Percentiles rank a stretch among this genome's conserved stretches.
Evolutionary conservation across 139 green algal species (phyloP).

Genomic region (Coccomyxa sp.): DNA sequence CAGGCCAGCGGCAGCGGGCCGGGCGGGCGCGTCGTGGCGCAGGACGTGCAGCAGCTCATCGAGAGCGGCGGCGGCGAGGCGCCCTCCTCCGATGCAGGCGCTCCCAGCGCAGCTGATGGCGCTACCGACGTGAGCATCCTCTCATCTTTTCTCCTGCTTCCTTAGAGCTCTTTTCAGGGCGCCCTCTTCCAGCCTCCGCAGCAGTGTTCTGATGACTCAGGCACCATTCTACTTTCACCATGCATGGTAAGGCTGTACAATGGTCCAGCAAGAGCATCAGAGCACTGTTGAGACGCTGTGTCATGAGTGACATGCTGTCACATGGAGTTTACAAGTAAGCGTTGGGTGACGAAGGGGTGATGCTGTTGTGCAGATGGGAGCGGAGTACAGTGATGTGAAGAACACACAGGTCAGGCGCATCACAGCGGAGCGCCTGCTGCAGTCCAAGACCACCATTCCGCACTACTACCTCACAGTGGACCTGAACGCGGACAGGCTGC

Average conservation of each 20-base stretch:
- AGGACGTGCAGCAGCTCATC: slow-evolving; percentile 67
- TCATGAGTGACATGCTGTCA: too few relatives aligned
- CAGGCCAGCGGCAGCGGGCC: slow-evolving; percentile 58
- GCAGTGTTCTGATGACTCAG: too few relatives aligned
- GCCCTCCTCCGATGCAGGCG: neutral
- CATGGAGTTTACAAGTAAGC: too few relatives aligned
- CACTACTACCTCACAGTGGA: slow-evolving; percentile 97
- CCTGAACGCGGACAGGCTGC: slow-evolving; percentile 56
- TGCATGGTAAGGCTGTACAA: too few relatives aligned
- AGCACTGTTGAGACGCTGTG: neutral
- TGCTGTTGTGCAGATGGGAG: slow-evolving; percentile 1
- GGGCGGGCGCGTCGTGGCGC: slow-evolving; percentile 71
- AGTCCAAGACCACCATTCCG: slow-evolving; percentile 93
- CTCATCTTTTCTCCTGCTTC: too few relatives aligned
- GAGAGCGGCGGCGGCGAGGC: slow-evolving; percentile 32
- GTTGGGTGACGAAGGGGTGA: too few relatives aligned
- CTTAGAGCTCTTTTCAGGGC: too few relatives aligned
- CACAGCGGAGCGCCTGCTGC: slow-evolving; percentile 82
- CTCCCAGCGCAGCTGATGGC: neutral
- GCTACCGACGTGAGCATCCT: neutral
- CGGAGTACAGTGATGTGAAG: slow-evolving; percentile 52
- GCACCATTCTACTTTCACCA: too few relatives aligned
- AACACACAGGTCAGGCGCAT: slow-evolving; percentile 79
- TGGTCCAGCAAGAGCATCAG: too few relatives aligned
- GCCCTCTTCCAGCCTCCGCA: too few relatives aligned